These are phyloP conservation scores for Neophaeococcomyces mojaviensis DNA, from an alignment of 2,329 filamentous ascomycete species.

Conservation along the genomic window DNA sequence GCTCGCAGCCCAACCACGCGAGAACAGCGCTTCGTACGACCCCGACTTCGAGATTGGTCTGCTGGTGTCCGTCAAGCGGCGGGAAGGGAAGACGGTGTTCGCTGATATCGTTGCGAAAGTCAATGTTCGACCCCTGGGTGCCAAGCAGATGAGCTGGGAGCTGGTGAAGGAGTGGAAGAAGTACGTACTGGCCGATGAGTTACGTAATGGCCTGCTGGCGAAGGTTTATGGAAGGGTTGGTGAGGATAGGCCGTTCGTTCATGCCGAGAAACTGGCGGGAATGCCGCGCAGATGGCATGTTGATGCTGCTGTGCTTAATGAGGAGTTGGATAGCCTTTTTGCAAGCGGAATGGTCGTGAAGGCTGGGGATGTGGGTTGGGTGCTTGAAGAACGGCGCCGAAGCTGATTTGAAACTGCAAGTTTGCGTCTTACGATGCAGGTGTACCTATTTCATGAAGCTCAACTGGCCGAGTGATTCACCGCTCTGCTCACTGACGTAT, in stretches of 20 bases:
- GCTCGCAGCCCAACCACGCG: no score
- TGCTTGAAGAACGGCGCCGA: not conserved
- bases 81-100: not conserved
- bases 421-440: no score
- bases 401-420: no score
- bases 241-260: not conserved
- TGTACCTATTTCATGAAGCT: no score
- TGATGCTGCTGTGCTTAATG: not conserved
- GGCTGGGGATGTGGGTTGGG: not conserved
- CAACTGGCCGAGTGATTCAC: no score
- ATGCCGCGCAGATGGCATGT: conserved; percentile 1
- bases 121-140: not conserved
- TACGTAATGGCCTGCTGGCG: not conserved
- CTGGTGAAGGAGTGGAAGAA: not conserved
- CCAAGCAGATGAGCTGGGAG: conserved; percentile 1
- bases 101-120: not conserved
- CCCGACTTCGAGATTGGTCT: not conserved
- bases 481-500: no score
- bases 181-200: not conserved
- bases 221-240: not conserved
- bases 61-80: not conserved
- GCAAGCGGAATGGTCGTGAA: not conserved
- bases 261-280: not conserved
- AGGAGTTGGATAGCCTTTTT: not conserved
- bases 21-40: not conserved